These are phyloP conservation scores for Diutina rugosa DNA, from an alignment of 1,139 yeast genomes.

Conservation along the genomic window DNA sequence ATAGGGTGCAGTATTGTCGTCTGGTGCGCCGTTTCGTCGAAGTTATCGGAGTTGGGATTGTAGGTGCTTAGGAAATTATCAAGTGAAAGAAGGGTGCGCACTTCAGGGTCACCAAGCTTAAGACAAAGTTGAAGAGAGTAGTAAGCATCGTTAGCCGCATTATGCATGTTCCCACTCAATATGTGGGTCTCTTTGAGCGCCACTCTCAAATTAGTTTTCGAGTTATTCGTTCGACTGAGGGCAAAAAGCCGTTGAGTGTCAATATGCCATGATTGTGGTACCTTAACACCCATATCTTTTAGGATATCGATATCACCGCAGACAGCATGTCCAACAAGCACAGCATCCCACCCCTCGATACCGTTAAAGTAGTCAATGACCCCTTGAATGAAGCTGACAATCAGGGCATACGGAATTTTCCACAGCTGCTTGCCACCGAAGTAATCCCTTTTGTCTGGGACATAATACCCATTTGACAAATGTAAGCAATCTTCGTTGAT, in stretches of 20 bases:
- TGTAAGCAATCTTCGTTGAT: constrained; percentile 32
- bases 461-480: constrained; percentile 41
- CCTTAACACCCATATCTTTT: not conserved
- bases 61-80: constrained; percentile 8
- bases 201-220: not conserved
- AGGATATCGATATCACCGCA: constrained; percentile 34
- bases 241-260: constrained; percentile 40
- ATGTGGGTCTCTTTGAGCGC: not conserved
- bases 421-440: constrained; percentile 48
- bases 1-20: too few relatives aligned
- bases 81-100: constrained; percentile 17
- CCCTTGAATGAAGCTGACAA: constrained; percentile 25
- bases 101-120: constrained; percentile 40
- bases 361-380: constrained; percentile 25
- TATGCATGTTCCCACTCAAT: constrained; percentile 31
- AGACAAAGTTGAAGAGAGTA: constrained; percentile 45
- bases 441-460: constrained; percentile 44
- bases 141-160: constrained; percentile 78
- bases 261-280: constrained; percentile 6
- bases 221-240: not conserved
- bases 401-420: constrained; percentile 22
- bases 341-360: not conserved
- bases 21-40: too few relatives aligned
- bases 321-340: constrained; percentile 59
- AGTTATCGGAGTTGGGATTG: too few relatives aligned